phyloP scores from a whole-genome alignment of 2,329 filamentous ascomycete species.

The Magnaporthales sp. region DNA sequence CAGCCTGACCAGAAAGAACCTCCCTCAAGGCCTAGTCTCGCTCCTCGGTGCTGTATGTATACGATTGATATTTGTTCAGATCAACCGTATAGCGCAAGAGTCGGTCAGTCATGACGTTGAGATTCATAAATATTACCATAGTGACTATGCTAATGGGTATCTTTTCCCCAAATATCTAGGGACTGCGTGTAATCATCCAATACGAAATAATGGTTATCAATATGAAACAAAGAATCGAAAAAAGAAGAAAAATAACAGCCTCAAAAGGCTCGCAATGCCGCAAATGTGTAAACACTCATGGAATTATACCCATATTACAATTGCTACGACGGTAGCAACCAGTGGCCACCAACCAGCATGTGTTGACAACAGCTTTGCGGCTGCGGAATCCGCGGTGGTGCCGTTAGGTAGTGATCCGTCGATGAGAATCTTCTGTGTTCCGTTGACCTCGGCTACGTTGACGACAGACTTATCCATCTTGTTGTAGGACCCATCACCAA shows the following conservation, averaged over 20 bases:
- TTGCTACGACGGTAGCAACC: slow-evolving; percentile 31
- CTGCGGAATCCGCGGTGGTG: slow-evolving; percentile 39
- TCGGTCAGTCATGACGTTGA: too few relatives aligned
- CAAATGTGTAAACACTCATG: background rate
- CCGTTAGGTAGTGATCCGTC: slow-evolving; percentile 70
- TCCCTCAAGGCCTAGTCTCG: too few relatives aligned
- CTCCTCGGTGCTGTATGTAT: too few relatives aligned
- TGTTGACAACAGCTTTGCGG: slow-evolving; percentile 24
- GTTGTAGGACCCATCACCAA: slow-evolving; percentile 56
- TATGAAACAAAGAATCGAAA: background rate
- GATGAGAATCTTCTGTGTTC: slow-evolving; percentile 55
- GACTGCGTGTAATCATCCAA: background rate
- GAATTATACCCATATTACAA: slow-evolving; percentile 19
- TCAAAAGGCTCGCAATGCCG: background rate
- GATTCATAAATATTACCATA: too few relatives aligned
- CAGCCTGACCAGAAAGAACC: too few relatives aligned
- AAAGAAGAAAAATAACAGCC: background rate
- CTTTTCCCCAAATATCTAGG: too few relatives aligned
- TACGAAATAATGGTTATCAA: background rate
- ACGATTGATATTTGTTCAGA: too few relatives aligned
- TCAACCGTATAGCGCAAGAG: too few relatives aligned
- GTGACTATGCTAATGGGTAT: background rate
- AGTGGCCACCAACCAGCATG: slow-evolving; percentile 42
- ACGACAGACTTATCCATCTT: slow-evolving; percentile 54
- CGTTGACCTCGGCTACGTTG: slow-evolving; percentile 53